A percentile compares a stretch with the other conserved stretches of the same genome.
Evolutionary conservation across 768 basidiomycete species (phyloP).

Genomic region (Pleurotus tuber-regium): DNA sequence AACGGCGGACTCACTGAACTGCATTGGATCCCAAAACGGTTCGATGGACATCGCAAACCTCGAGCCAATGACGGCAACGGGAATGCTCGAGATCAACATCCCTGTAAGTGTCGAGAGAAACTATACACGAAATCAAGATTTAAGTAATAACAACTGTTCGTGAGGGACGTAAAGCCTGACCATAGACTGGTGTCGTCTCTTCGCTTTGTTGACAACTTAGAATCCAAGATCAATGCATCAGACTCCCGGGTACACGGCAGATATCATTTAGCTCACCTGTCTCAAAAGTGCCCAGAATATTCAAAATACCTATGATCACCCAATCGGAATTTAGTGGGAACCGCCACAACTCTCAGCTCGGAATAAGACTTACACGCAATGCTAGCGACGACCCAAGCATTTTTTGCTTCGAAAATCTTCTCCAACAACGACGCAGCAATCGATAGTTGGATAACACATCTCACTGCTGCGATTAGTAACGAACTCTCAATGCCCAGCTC

Average conservation of each 20-base stretch:
- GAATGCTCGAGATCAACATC: conserved; percentile 75
- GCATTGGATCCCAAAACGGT: conserved; percentile 83
- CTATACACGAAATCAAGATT: conserved; percentile 34
- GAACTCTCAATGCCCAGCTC: conserved; percentile 68
- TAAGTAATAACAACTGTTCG: too few species aligned
- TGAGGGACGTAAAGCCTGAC: conserved; percentile 39
- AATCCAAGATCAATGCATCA: neutral
- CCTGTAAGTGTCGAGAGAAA: conserved; percentile 64
- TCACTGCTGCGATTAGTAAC: conserved; percentile 63
- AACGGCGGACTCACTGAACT: conserved; percentile 58
- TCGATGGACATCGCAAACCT: conserved; percentile 72
- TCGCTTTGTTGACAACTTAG: conserved; percentile 75
- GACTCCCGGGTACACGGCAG: neutral
- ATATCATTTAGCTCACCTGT: conserved; percentile 46
- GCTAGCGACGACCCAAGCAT: conserved; percentile 69
- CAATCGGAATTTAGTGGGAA: neutral
- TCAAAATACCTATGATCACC: conserved; percentile 52
- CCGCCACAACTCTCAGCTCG: too few species aligned
- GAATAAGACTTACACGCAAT: conserved; percentile 62
- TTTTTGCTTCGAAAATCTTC: conserved; percentile 72
- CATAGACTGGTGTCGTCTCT: conserved; percentile 72
- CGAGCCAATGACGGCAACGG: conserved; percentile 74
- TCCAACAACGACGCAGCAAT: conserved; percentile 70
- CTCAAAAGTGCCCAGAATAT: conserved; percentile 75
- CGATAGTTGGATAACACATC: conserved; percentile 78